Evolutionary conservation across 2,329 filamentous ascomycete genomes (phyloP).

Genomic region (Clonostachys solani): DNA sequence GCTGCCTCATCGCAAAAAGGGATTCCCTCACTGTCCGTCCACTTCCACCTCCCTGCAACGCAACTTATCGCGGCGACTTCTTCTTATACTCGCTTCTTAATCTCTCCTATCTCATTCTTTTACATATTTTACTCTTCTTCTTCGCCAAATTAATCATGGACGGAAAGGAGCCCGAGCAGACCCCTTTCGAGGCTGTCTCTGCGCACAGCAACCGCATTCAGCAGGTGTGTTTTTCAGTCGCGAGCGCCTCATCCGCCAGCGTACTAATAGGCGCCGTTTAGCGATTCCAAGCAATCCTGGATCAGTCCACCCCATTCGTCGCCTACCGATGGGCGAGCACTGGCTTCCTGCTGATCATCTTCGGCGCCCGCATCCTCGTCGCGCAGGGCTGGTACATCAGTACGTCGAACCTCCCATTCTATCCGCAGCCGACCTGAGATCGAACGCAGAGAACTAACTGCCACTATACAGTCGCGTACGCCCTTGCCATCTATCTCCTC

Average conservation of each 20-base stretch:
- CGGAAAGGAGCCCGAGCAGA: conserved; percentile 79
- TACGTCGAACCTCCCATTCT: conserved; percentile 30
- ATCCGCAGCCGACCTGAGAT: not conserved
- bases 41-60: too few relatives aligned
- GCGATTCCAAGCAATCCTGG: conserved; percentile 92
- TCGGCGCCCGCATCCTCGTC: conserved; percentile 84
- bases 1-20: not conserved
- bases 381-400: conserved; percentile 99
- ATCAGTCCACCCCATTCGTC: conserved; percentile 87
- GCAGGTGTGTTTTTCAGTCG: conserved; percentile 51
- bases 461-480: conserved; percentile 73
- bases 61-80: too few relatives aligned
- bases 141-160: conserved; percentile 58
- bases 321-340: conserved; percentile 89
- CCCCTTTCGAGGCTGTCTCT: conserved; percentile 85
- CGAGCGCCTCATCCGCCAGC: not conserved
- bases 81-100: not conserved
- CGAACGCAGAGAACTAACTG: conserved; percentile 1
- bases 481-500: conserved; percentile 95
- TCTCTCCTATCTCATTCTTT: not conserved
- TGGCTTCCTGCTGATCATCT: conserved; percentile 68
- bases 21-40: too few relatives aligned
- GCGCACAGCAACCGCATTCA: conserved; percentile 75
- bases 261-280: conserved; percentile 30
- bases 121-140: not conserved